Evolutionary conservation across 306 rosid genomes (phyloP).

Genomic region (Abrus precatorius): DNA sequence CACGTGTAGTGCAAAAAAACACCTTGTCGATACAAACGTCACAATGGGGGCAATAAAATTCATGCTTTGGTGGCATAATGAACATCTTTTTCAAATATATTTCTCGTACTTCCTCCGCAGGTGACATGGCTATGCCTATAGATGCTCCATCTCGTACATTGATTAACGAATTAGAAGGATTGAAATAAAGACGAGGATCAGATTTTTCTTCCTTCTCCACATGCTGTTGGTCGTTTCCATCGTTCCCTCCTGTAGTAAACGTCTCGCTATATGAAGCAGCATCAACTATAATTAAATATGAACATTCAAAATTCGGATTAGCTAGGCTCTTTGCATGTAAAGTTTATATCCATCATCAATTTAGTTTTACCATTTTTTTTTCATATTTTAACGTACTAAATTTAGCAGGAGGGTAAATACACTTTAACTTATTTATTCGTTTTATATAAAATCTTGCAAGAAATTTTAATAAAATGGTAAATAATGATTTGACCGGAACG

Average conservation of each 20-base stretch:
- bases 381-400: too few relatives aligned
- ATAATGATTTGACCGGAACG: too few relatives aligned
- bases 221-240: too few relatives aligned
- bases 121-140: neutral
- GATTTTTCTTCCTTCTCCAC: neutral
- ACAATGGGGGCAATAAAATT: conserved; percentile 77
- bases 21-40: conserved; percentile 68
- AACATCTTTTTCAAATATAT: conserved; percentile 58
- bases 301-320: neutral
- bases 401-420: too few relatives aligned
- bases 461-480: too few relatives aligned
- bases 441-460: too few relatives aligned
- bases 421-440: too few relatives aligned
- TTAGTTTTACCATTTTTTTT: too few relatives aligned
- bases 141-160: neutral
- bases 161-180: neutral
- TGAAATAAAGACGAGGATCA: neutral
- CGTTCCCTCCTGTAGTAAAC: too few relatives aligned
- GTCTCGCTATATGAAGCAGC: too few relatives aligned
- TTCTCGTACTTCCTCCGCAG: conserved; percentile 44
- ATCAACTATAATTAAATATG: neutral
- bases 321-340: neutral
- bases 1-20: conserved; percentile 15
- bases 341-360: too few relatives aligned
- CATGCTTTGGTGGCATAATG: conserved; percentile 53